A percentile compares a stretch with the other conserved stretches of the same genome.
phyloP scores from a whole-genome alignment of 352 stramenopile species.

The Blastocystis sp. region DNA sequence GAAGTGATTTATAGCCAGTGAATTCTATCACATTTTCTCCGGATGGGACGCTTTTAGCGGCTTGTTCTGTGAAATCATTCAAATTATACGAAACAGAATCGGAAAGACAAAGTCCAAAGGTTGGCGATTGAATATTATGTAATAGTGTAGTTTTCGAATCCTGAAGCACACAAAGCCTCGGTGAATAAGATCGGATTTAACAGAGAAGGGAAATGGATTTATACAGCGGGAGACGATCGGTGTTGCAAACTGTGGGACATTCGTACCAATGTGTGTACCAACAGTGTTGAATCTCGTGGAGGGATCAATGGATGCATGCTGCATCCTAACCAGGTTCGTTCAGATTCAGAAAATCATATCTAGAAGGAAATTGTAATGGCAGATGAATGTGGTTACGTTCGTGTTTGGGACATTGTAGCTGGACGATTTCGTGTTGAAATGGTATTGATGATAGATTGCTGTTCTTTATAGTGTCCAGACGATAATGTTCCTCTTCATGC shows the following conservation, averaged over 20 bases:
- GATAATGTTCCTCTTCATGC: constrained; percentile 40
- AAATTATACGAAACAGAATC: constrained; percentile 58
- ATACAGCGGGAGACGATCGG: constrained; percentile 51
- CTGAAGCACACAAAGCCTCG: constrained; percentile 44
- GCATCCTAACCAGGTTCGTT: constrained; percentile 31
- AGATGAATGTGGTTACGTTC: constrained; percentile 32
- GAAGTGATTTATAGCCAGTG: constrained; percentile 3
- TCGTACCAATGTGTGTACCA: constrained; percentile 16
- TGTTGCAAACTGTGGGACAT: constrained; percentile 60
- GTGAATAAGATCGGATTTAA: constrained; percentile 61
- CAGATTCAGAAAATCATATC: background rate
- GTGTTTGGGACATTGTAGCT: constrained; percentile 49
- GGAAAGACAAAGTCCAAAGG: constrained; percentile 32
- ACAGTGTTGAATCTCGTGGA: constrained; percentile 22
- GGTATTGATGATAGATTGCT: background rate
- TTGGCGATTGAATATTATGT: background rate
- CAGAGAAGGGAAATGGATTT: constrained; percentile 53
- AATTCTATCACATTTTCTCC: constrained; percentile 47
- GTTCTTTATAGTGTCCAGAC: constrained; percentile 37
- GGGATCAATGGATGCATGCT: constrained; percentile 52
- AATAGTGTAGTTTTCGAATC: constrained; percentile 35
- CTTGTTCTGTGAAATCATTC: constrained; percentile 42
- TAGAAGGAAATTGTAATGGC: constrained; percentile 57
- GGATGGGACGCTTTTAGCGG: constrained; percentile 22
- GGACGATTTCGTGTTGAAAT: constrained; percentile 39